Conservation (phyloP, 2,329 filamentous ascomycete genomes). For the Tolypocladium endophyticum region DNA sequence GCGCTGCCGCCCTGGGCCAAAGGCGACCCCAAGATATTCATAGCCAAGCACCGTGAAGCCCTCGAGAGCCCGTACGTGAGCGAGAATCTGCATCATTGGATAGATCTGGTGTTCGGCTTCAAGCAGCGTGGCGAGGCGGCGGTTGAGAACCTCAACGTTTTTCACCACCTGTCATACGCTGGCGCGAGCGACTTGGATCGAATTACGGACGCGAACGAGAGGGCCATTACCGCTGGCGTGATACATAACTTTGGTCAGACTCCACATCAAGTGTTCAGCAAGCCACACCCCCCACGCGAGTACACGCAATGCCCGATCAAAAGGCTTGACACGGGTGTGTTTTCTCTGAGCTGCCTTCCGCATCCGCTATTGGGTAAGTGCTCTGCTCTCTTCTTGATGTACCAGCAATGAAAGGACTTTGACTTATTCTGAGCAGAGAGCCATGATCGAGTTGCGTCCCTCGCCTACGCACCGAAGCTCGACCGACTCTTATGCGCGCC, state of each 20-base stretch:
- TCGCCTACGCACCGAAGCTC: conserved; percentile 68
- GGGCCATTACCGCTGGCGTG: conserved; percentile 81
- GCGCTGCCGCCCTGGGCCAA: conserved; percentile 93
- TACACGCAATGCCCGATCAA: conserved; percentile 52
- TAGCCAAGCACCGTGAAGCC: conserved; percentile 90
- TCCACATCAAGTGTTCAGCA: conserved; percentile 84
- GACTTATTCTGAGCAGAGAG: conserved; percentile 33
- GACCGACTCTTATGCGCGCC: conserved; percentile 78
- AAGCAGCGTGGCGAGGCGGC: conserved; percentile 93
- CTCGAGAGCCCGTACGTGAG: conserved; percentile 90
- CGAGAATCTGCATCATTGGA: conserved; percentile 84
- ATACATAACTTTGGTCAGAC: conserved; percentile 99
- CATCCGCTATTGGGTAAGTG: conserved; percentile 59
- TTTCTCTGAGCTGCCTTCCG: conserved; percentile 66
- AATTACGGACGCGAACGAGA: conserved; percentile 79
- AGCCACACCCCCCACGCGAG: conserved; percentile 69
- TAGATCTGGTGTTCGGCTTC: conserved; percentile 86
- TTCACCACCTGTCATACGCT: conserved; percentile 90
- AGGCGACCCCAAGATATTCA: conserved; percentile 89
- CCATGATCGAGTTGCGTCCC: conserved; percentile 67
- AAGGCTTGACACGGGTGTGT: conserved; percentile 67
- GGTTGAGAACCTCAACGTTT: conserved; percentile 85
- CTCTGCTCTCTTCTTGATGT: background rate
- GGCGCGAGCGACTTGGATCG: conserved; percentile 87
- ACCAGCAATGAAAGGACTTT: background rate